A percentile compares a stretch with the other conserved stretches of the same genome.
These are phyloP conservation scores for Carex pumila DNA, from an alignment of 176 grass and related monocot species.

Conservation along the genomic window DNA sequence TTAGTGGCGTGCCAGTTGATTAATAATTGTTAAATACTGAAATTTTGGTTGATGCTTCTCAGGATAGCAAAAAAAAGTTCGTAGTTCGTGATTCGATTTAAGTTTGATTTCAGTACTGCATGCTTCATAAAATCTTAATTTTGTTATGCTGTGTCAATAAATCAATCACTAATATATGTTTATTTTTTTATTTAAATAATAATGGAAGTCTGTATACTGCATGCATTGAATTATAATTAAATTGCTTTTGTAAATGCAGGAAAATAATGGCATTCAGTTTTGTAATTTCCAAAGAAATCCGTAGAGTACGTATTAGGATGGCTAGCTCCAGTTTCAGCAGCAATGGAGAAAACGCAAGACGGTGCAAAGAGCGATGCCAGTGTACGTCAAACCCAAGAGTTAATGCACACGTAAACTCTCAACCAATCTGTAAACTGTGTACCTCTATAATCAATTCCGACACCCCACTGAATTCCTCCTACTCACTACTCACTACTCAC, in stretches of 20 bases:
- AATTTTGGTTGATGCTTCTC: not conserved
- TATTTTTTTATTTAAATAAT: no score
- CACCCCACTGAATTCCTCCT: not conserved
- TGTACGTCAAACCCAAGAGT: not conserved
- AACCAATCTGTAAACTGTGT: conserved; percentile 1
- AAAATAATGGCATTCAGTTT: not conserved
- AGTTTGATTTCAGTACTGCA: not conserved
- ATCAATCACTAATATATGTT: not conserved
- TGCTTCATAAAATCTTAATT: not conserved
- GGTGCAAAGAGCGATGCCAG: not conserved
- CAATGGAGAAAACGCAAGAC: not conserved
- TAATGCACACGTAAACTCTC: conserved; percentile 18
- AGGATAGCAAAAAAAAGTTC: no score
- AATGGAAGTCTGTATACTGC: no score
- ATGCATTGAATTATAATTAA: no score
- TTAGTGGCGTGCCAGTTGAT: no score
- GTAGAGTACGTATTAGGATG: not conserved
- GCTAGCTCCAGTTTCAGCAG: not conserved
- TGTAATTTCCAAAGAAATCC: not conserved
- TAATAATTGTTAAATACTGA: not conserved
- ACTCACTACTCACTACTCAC: no score
- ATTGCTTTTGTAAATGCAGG: not conserved
- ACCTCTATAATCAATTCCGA: not conserved
- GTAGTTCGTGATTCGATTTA: no score
- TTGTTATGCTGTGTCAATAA: not conserved